These are phyloP conservation scores for Solanum okadae DNA, from an alignment of 257 asterid genomes.

Conservation along the genomic window DNA sequence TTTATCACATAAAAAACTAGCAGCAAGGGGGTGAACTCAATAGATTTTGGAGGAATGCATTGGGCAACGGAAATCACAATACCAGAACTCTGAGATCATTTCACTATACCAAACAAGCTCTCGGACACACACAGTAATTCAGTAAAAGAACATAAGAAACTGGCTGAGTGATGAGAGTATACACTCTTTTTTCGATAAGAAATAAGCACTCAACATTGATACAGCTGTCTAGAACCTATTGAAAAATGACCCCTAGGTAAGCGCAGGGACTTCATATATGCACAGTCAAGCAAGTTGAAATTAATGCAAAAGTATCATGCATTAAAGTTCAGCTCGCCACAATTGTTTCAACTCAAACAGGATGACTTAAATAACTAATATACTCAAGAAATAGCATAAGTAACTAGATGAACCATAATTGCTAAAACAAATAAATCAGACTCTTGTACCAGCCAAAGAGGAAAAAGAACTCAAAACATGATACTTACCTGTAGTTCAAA, in stretches of 20 bases:
- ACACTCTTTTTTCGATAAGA: not conserved
- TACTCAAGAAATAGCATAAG: not conserved
- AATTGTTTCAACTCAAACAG: not conserved
- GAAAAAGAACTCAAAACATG: not conserved
- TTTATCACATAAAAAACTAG: not conserved
- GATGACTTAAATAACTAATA: not conserved
- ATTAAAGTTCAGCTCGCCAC: not conserved
- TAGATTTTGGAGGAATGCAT: not conserved
- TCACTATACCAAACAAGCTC: not conserved
- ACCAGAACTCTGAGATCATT: not conserved
- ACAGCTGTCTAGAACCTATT: no score
- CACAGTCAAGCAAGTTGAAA: not conserved
- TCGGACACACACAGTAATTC: not conserved
- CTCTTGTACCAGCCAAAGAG: not conserved
- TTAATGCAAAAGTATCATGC: not conserved
- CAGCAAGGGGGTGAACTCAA: not conserved
- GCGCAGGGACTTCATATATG: not conserved
- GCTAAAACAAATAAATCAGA: not conserved
- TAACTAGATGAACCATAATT: not conserved
- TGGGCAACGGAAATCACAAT: not conserved
- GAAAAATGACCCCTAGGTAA: not conserved
- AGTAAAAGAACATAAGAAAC: not conserved
- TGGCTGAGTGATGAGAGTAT: not conserved
- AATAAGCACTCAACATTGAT: not conserved
- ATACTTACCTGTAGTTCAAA: slow-evolving; percentile 38